Conservation (phyloP, 176 grass and related monocot genomes). For the Carex pumila region DNA sequence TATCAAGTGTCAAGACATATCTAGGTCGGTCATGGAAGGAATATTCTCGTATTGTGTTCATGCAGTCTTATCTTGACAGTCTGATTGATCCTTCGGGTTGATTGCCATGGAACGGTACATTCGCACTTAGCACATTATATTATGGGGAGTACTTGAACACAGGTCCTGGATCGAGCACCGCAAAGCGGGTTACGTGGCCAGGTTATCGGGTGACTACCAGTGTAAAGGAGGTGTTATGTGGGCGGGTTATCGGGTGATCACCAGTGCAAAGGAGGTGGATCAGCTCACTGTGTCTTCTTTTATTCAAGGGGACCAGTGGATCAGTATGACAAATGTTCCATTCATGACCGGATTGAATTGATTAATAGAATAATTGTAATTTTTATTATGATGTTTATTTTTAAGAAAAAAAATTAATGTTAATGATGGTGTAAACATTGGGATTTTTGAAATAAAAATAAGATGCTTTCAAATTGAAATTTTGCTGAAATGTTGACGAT, state of each 20-base stretch:
- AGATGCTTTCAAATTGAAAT: background rate
- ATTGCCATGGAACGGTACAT: no score
- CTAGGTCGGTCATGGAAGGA: no score
- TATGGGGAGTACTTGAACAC: conserved; percentile 71
- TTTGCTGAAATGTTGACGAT: background rate
- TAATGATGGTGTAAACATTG: background rate
- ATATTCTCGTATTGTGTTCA: no score
- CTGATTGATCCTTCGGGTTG: no score
- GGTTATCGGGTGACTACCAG: no score
- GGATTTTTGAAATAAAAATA: background rate
- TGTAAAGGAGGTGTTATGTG: no score
- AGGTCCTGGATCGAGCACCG: conserved; percentile 32
- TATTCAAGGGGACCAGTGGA: conserved; percentile 70
- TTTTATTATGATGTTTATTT: background rate
- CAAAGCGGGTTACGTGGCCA: conserved; percentile 39
- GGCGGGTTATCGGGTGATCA: conserved; percentile 53
- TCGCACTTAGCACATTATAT: no score
- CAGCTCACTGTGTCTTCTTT: conserved; percentile 48
- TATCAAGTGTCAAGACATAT: no score
- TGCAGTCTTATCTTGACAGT: no score
- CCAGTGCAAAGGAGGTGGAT: conserved; percentile 31
- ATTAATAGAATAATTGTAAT: background rate
- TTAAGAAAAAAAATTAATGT: background rate
- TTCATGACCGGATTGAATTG: conserved; percentile 44
- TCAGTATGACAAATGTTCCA: conserved; percentile 40